phyloP scores from a whole-genome alignment of 164 flowering plant species.

The Santalum album region DNA sequence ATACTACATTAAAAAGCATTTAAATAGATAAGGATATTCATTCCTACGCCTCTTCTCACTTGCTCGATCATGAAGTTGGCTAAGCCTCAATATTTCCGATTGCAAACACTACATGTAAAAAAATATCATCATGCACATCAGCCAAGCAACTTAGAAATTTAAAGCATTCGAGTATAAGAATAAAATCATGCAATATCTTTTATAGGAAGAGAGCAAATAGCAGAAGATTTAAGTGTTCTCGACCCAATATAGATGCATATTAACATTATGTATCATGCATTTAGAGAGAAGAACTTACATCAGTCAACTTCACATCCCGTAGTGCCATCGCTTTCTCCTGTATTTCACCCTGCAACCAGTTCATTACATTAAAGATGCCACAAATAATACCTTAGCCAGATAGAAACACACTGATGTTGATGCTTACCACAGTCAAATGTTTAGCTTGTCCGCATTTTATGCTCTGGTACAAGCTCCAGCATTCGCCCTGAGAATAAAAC shows the following conservation, averaged over 20 bases:
- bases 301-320: slow-evolving; percentile 25
- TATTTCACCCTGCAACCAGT: slow-evolving; percentile 33
- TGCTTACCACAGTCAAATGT: slow-evolving; percentile 30
- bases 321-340: slow-evolving; percentile 30
- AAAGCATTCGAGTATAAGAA: too few relatives aligned
- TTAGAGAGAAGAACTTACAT: slow-evolving; percentile 22
- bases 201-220: too few relatives aligned
- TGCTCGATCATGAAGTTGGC: slow-evolving; percentile 40
- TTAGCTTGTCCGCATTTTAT: slow-evolving; percentile 31
- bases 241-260: background rate
- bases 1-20: background rate
- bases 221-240: background rate
- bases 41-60: slow-evolving; percentile 41
- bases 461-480: slow-evolving; percentile 27
- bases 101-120: slow-evolving; percentile 25
- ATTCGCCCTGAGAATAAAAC: slow-evolving; percentile 32
- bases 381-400: background rate
- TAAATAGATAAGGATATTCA: slow-evolving; percentile 36
- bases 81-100: slow-evolving; percentile 26
- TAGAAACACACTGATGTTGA: background rate
- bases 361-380: background rate
- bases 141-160: background rate
- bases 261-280: background rate
- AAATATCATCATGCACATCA: background rate
- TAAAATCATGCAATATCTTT: too few relatives aligned